phyloP scores from a whole-genome alignment of 1,284 basidiomycete genomes.

The Boletus austroedulis region DNA sequence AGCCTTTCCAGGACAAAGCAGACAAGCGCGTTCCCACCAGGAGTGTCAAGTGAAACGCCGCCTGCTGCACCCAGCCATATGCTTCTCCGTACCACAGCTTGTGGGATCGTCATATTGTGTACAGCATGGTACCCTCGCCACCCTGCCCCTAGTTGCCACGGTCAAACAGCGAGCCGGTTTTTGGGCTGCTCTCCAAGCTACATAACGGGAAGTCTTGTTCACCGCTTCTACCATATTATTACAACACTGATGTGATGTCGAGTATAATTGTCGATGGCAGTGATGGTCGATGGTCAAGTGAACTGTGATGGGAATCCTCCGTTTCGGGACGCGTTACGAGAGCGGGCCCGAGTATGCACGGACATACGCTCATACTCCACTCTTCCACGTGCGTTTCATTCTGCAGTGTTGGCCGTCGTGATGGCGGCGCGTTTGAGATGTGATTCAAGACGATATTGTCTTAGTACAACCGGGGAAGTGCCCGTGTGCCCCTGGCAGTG shows the following conservation, averaged over 20 bases:
- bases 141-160: constrained; percentile 4
- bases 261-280: not conserved
- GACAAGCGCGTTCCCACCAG: constrained; percentile 8
- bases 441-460: not conserved
- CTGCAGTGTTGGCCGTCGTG: constrained; percentile 7
- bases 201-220: not conserved
- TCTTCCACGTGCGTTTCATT: constrained; percentile 24
- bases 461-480: not conserved
- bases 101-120: not conserved
- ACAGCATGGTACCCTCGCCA: not conserved
- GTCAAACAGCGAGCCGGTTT: constrained; percentile 1
- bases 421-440: constrained; percentile 4
- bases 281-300: constrained; percentile 12
- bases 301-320: constrained; percentile 1
- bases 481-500: not conserved
- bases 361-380: not conserved
- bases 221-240: not conserved
- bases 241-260: constrained; percentile 15
- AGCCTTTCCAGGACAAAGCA: not conserved
- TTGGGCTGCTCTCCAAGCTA: not conserved
- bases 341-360: constrained; percentile 12
- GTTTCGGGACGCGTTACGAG: not conserved
- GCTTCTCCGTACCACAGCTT: not conserved
- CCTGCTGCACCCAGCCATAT: constrained; percentile 7
- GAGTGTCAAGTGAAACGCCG: not conserved